A percentile compares a stretch with the other conserved stretches of the same genome.
Conservation (phyloP, 768 basidiomycete genomes). For the Tylopilus sp. region DNA sequence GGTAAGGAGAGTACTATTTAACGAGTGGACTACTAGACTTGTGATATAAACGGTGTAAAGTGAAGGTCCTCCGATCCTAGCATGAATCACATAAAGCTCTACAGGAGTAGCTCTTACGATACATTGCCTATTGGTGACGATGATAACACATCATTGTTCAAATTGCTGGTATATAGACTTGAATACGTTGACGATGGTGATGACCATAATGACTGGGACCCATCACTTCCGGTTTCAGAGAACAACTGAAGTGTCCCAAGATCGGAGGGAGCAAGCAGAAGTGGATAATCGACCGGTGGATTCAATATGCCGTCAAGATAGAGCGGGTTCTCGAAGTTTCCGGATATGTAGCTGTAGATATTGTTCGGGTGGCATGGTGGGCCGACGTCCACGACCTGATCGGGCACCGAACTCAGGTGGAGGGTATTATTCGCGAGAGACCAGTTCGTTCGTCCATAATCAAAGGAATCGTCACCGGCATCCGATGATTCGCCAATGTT, state of each 20-base stretch:
- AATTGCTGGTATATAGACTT: constrained; percentile 9
- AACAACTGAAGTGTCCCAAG: constrained; percentile 14
- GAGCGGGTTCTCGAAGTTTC: constrained; percentile 1
- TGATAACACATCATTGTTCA: constrained; percentile 6
- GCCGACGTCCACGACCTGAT: constrained; percentile 1
- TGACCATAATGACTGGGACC: constrained; percentile 18
- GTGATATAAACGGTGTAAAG: neutral
- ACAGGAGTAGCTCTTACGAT: constrained; percentile 12
- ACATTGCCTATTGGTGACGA: constrained; percentile 3
- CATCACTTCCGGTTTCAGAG: constrained; percentile 13
- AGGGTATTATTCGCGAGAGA: neutral
- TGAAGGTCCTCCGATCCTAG: constrained; percentile 1
- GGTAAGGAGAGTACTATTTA: constrained; percentile 5
- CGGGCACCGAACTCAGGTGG: neutral
- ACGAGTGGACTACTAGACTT: constrained; percentile 1
- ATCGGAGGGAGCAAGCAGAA: constrained; percentile 3
- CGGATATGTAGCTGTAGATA: constrained; percentile 1
- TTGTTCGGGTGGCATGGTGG: neutral
- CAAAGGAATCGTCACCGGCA: constrained; percentile 2
- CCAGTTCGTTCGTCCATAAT: constrained; percentile 5
- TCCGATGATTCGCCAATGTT: constrained; percentile 3
- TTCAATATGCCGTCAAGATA: constrained; percentile 4
- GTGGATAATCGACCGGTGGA: constrained; percentile 4
- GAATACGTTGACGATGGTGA: constrained; percentile 26
- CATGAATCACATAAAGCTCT: constrained; percentile 18